Conservation (phyloP, 1,284 basidiomycete genomes). For the Puccinia sorghi region DNA sequence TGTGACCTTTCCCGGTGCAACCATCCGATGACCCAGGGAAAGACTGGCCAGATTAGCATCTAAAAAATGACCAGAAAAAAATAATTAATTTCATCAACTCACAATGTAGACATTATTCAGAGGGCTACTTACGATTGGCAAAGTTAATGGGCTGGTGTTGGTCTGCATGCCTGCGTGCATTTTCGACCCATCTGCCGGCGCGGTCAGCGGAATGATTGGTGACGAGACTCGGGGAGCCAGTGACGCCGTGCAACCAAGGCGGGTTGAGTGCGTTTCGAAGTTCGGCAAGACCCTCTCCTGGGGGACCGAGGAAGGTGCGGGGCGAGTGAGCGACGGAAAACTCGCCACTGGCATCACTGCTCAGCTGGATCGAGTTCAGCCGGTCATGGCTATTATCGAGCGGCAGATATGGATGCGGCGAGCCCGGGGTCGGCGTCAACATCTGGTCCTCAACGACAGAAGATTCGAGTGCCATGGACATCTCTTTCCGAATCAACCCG, state of each 20-base stretch:
- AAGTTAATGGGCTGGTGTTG: conserved; percentile 17
- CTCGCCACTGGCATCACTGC: conserved; percentile 48
- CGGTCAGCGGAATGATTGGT: conserved; percentile 13
- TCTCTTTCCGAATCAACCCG: too few relatives aligned
- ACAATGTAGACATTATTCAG: too few relatives aligned
- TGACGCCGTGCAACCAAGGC: conserved; percentile 44
- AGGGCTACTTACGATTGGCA: conserved; percentile 14
- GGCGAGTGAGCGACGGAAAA: conserved; percentile 36
- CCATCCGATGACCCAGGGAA: conserved; percentile 14
- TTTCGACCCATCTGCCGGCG: conserved; percentile 26
- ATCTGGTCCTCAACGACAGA: conserved; percentile 13
- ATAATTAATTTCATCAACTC: too few relatives aligned
- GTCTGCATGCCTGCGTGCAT: conserved; percentile 26
- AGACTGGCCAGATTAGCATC: conserved; percentile 24
- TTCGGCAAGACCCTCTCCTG: conserved; percentile 43
- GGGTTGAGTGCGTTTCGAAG: conserved; percentile 43
- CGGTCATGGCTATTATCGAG: conserved; percentile 35
- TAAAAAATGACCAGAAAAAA: too few relatives aligned
- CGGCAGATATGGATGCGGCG: conserved; percentile 22
- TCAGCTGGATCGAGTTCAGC: conserved; percentile 47
- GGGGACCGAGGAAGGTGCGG: conserved; percentile 35
- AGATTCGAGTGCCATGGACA: conserved; percentile 33
- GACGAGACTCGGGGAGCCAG: conserved; percentile 43
- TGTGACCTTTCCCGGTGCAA: neutral
- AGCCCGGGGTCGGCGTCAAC: conserved; percentile 33